Evolutionary conservation across 2,329 filamentous ascomycete species (phyloP), one percentile per base, ranked within the genome.

Genomic region (Septoria petroselini): DNA sequence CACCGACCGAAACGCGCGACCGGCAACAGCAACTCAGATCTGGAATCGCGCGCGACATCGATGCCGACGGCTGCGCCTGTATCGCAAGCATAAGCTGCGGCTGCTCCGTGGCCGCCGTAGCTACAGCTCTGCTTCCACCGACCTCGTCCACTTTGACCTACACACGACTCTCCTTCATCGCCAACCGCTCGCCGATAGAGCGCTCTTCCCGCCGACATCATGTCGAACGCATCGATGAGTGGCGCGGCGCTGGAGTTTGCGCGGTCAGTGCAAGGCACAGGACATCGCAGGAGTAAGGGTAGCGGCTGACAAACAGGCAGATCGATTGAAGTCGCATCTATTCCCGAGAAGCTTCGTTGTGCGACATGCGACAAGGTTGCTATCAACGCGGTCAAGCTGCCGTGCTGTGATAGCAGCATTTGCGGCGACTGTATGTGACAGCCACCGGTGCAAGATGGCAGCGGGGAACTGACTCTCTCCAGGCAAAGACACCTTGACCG

Each of bases 301-400:
- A 18, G 40, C 25, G 15, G 38, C 55, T 58, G 50, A 58, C 50
- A 19, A 7, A 9, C 23, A 8, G 30, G 19, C 65, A 94, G 89
- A 68, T 85, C 86, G 41, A 77, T 95, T 53, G 75, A 82, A 15
- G 81, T 86, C 58, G 88, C 91, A 62, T 88, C 93, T 55, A 90
- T 96, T 50, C 93, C 93, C n/a, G 89, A 91, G 64, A 96, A 95
- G 76, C 80, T 98, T 57, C 86, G 91, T 71, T 98, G 93, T 76
- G 89, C 89, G 44, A 88, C 89, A 61, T 98, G 93, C 73, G 93
- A 86, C 73, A 90, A 88, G 69, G 78, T 97, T 51, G 91, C 90
- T 23, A 76, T 95, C 58, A 94, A 96, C 68, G 88, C 91, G 7
- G 95, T 89, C 68, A 87, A 91, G 57, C 77, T 96, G 21, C 88